Percentiles rank a stretch among this genome's conserved stretches.
Conservation (phyloP, 768 basidiomycete species). For the Dioszegia hungarica region DNA sequence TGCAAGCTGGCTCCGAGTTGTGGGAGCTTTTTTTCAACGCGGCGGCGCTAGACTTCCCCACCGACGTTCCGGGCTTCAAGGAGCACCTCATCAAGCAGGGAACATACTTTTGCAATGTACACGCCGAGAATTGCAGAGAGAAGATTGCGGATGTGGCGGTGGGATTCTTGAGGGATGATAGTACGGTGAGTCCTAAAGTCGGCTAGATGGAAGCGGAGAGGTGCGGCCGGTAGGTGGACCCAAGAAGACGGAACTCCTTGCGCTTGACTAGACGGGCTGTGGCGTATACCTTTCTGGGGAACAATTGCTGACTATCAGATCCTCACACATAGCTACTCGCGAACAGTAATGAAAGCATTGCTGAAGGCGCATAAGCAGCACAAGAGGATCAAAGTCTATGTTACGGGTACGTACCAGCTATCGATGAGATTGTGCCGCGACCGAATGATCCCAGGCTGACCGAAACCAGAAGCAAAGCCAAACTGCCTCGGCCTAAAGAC, state of each 20-base stretch:
- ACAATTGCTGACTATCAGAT: conserved; percentile 57
- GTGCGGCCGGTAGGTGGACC: too few relatives aligned
- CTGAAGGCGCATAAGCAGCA: conserved; percentile 75
- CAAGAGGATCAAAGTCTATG: conserved; percentile 94
- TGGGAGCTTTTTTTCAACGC: conserved; percentile 48
- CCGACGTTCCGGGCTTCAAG: conserved; percentile 66
- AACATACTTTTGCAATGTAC: conserved; percentile 62
- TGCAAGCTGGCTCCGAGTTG: conserved; percentile 48
- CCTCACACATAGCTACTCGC: conserved; percentile 91
- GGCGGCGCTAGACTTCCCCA: conserved; percentile 28
- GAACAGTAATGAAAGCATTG: conserved; percentile 90
- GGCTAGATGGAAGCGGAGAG: not conserved
- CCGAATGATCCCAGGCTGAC: not conserved
- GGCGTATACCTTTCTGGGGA: too few relatives aligned
- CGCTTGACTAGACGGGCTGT: too few relatives aligned
- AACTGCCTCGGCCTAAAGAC: conserved; percentile 68
- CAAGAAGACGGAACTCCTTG: too few relatives aligned
- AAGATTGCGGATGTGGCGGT: conserved; percentile 86
- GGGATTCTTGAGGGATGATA: conserved; percentile 87
- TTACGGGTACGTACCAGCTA: conserved; percentile 52
- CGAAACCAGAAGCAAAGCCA: conserved; percentile 62
- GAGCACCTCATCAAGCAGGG: conserved; percentile 76
- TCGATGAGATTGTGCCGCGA: not conserved
- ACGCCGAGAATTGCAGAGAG: conserved; percentile 76
- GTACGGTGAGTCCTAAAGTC: conserved; percentile 54